These are phyloP conservation scores for Starmerella sp. DNA, from an alignment of 805 yeast genomes.

Conservation along the genomic window DNA sequence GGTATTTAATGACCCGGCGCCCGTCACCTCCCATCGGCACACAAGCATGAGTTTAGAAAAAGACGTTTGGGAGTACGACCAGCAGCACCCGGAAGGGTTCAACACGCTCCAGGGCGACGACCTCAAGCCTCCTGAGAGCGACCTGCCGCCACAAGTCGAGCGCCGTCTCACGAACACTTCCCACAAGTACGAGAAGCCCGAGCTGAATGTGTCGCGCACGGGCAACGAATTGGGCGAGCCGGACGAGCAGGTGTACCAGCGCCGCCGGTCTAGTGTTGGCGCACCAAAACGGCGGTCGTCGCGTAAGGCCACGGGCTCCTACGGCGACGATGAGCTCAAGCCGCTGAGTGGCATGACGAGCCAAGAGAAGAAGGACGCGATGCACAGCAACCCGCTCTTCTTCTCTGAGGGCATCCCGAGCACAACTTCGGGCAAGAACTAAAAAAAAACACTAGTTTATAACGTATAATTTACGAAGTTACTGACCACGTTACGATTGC, in stretches of 20 bases:
- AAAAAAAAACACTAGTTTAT: not conserved
- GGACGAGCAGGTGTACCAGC: constrained; percentile 11
- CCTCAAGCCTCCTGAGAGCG: constrained; percentile 15
- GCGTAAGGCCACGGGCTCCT: constrained; percentile 18
- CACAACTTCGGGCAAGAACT: constrained; percentile 8
- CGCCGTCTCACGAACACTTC: constrained; percentile 10
- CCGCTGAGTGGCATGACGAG: constrained; percentile 10
- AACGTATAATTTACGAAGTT: not conserved
- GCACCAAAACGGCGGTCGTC: constrained; percentile 8
- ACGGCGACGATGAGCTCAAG: constrained; percentile 8
- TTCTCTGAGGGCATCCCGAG: constrained; percentile 14
- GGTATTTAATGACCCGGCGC: not conserved
- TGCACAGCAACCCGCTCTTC: constrained; percentile 12
- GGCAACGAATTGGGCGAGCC: constrained; percentile 11
- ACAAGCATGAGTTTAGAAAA: not conserved
- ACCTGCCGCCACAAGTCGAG: constrained; percentile 11
- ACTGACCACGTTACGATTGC: not conserved
- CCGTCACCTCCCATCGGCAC: not conserved
- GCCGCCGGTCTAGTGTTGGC: constrained; percentile 15
- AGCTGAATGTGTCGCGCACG: constrained; percentile 7
- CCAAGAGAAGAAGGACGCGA: constrained; percentile 7
- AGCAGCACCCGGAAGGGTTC: constrained; percentile 15
- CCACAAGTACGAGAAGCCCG: constrained; percentile 13
- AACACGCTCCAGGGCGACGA: constrained; percentile 16
- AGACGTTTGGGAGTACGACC: constrained; percentile 16